phyloP scores from a whole-genome alignment of 192 early-diverging fungal genomes.

The Radiomyces spectabilis region DNA sequence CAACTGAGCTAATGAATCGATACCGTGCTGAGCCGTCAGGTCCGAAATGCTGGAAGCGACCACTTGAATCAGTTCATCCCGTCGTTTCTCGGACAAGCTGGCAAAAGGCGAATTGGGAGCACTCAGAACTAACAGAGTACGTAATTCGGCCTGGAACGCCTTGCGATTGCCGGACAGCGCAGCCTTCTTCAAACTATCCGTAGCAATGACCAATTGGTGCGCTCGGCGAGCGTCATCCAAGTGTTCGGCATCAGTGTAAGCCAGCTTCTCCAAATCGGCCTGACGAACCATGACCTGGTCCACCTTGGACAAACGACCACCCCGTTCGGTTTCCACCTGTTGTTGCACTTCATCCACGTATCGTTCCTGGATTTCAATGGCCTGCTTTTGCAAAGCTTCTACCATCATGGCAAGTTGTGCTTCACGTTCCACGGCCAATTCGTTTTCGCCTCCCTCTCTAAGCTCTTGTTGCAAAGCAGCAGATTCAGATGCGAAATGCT shows the following conservation, averaged over 20 bases:
- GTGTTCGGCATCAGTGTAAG: constrained; percentile 57
- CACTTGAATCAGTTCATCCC: constrained; percentile 39
- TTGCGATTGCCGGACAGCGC: constrained; percentile 34
- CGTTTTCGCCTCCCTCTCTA: neutral
- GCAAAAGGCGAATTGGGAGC: constrained; percentile 33
- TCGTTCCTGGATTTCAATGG: constrained; percentile 57
- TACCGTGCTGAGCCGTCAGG: constrained; percentile 50
- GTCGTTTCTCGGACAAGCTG: constrained; percentile 20
- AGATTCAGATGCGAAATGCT: constrained; percentile 18
- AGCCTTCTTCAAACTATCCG: constrained; percentile 59
- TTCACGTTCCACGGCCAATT: constrained; percentile 13
- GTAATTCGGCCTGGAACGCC: constrained; percentile 68
- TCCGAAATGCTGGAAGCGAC: constrained; percentile 59
- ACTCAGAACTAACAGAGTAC: constrained; percentile 46
- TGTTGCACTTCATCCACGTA: constrained; percentile 71
- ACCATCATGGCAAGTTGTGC: constrained; percentile 33
- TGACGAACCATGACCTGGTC: constrained; percentile 72
- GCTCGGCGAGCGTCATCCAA: constrained; percentile 56
- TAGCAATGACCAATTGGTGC: constrained; percentile 57
- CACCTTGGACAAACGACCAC: constrained; percentile 79
- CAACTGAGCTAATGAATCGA: constrained; percentile 60
- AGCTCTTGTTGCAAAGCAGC: constrained; percentile 3
- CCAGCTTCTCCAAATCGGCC: constrained; percentile 60
- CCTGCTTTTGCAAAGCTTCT: constrained; percentile 53
- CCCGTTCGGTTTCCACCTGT: constrained; percentile 83